Evolutionary conservation across 75 land plant genomes (phyloP), one percentile per base, ranked within the genome.

Genomic region (Pinus tabuliformis): DNA sequence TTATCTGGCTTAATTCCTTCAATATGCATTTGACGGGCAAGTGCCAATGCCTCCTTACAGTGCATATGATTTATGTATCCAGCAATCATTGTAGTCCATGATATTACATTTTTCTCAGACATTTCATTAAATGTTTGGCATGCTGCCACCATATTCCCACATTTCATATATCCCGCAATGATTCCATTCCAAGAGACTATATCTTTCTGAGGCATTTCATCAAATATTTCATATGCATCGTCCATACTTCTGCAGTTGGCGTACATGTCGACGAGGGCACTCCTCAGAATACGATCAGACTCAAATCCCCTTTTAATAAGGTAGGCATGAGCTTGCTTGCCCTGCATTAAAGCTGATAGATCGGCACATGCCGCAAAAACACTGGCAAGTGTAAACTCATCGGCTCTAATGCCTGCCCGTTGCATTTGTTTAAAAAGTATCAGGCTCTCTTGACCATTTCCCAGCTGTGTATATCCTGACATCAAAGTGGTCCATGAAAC

Each of bases 61-160:
- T 18, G 73, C 56, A 87, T 87, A 71, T 82, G 77, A 26, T 83
- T 75, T 5, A 82, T 77, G 73, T 81, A 87, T 12, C 85, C 91
- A 11, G 79, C 80, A 58, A 91, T 80, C 88, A 95, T 87, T 4
- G 91, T 85, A 78, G 86, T 91, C 98, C 98, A 95, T 28, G 89
- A 72, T 11, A 93, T 77, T 66, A 83, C 26, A 76, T 88, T 80
- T 71, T 73, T 83, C n/a, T 15, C 68, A 14, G 76, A 59, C 81
- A 91, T 76, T 56, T 77, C 16, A 52, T 75, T 26, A 59, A 95
- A 95, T 16, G 89, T 60, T 22, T 61, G 75, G 58, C 70, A 56
- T 13, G 98, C 82, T 63, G 74, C 68, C 6, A 74, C 80, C 15
- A 89, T 49, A 36, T 59, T 63, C 28, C 79, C 81, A 71, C 89